phyloP scores from a whole-genome alignment of 1,284 basidiomycete genomes.

The Ustilago lituana region DNA sequence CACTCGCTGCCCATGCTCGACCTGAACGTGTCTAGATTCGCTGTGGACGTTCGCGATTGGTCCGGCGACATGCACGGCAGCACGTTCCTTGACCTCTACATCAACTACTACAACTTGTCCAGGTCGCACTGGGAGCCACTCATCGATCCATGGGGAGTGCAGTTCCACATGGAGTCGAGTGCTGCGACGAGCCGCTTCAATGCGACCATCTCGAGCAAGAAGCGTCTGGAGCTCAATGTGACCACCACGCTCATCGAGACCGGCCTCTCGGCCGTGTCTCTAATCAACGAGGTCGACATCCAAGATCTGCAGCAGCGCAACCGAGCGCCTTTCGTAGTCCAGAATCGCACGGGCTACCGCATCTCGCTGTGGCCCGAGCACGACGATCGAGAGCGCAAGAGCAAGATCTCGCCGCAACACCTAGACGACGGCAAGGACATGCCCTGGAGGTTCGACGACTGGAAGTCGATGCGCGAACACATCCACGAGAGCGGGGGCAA shows the following conservation, averaged over 20 bases:
- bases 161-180: slow-evolving; percentile 70
- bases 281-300: slow-evolving; percentile 75
- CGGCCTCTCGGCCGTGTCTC: slow-evolving; percentile 77
- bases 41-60: slow-evolving; percentile 89
- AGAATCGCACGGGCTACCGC: slow-evolving; percentile 85
- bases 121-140: slow-evolving; percentile 99
- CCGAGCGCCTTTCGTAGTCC: slow-evolving; percentile 91
- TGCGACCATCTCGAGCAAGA: slow-evolving; percentile 78
- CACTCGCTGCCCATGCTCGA: slow-evolving; percentile 95
- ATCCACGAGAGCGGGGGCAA: slow-evolving; percentile 58
- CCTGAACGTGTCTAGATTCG: slow-evolving; percentile 84
- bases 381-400: slow-evolving; percentile 70
- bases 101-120: slow-evolving; percentile 96
- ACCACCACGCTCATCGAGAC: slow-evolving; percentile 92
- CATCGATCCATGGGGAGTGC: slow-evolving; percentile 95
- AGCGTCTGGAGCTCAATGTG: slow-evolving; percentile 91
- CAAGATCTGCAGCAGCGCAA: slow-evolving; percentile 70
- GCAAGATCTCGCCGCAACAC: slow-evolving; percentile 62
- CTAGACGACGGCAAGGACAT: slow-evolving; percentile 78
- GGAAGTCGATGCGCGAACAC: slow-evolving; percentile 86
- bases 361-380: slow-evolving; percentile 68
- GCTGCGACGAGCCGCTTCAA: slow-evolving; percentile 70
- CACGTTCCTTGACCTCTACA: slow-evolving; percentile 73
- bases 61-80: slow-evolving; percentile 78
- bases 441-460: slow-evolving; percentile 98